A percentile compares a stretch with the other conserved stretches of the same genome.
phyloP scores from a whole-genome alignment of 2,329 filamentous ascomycete species.

The Microcyclosporella mali region DNA sequence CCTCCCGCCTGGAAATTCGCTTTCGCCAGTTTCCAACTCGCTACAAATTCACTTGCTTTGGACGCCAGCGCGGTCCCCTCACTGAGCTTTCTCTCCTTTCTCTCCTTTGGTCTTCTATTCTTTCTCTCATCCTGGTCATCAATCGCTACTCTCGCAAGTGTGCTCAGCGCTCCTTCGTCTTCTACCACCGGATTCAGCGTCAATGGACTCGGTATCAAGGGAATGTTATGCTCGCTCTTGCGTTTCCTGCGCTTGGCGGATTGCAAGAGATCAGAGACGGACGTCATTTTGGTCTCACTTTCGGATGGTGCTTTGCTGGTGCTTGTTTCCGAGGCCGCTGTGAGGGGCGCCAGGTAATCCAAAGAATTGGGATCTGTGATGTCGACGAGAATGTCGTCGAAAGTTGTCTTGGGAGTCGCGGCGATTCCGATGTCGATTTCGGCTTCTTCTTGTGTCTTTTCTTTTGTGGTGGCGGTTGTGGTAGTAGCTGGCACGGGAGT shows the following conservation, averaged over 20 bases:
- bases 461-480: background rate
- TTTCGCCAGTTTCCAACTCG: slow-evolving; percentile 1
- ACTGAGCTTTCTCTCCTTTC: slow-evolving; percentile 8
- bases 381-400: slow-evolving; percentile 25
- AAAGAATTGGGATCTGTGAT: slow-evolving; percentile 8
- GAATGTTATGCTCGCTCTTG: slow-evolving; percentile 17
- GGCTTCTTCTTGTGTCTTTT: background rate
- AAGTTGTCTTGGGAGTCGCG: slow-evolving; percentile 15
- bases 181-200: slow-evolving; percentile 21
- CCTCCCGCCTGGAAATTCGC: background rate
- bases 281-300: slow-evolving; percentile 21
- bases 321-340: slow-evolving; percentile 3
- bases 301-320: slow-evolving; percentile 7
- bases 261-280: slow-evolving; percentile 24
- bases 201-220: slow-evolving; percentile 17
- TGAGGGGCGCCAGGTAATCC: slow-evolving; percentile 17
- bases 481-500: slow-evolving; percentile 4
- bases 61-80: background rate
- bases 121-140: slow-evolving; percentile 1
- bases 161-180: background rate
- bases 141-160: background rate
- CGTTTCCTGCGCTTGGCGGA: slow-evolving; percentile 26
- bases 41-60: background rate
- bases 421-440: background rate
- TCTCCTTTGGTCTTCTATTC: slow-evolving; percentile 16